phyloP scores from a whole-genome alignment of 2,329 filamentous ascomycete genomes.

The Anisogramma anomala region DNA sequence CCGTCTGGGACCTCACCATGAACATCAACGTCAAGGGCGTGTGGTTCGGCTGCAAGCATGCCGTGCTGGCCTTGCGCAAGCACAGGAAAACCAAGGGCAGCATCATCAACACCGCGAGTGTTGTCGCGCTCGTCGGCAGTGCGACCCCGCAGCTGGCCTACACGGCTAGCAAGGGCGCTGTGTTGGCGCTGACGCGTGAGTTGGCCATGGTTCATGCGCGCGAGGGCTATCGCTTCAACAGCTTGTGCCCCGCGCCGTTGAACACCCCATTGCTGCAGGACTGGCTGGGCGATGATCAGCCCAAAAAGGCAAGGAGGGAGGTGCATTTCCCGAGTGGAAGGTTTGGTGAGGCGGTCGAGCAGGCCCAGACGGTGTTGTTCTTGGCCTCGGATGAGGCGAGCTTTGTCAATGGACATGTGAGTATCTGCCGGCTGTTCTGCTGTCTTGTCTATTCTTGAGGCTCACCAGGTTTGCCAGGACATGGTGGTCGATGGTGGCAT shows the following conservation, averaged over 20 bases:
- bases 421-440: neutral
- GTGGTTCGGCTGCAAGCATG: constrained; percentile 94
- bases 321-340: constrained; percentile 81
- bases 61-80: constrained; percentile 67
- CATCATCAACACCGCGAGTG: constrained; percentile 86
- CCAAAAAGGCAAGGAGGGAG: constrained; percentile 72
- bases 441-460: neutral
- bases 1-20: constrained; percentile 89
- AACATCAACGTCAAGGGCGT: constrained; percentile 96
- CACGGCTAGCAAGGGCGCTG: constrained; percentile 87
- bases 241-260: constrained; percentile 77
- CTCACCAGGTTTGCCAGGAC: constrained; percentile 44
- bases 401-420: constrained; percentile 61
- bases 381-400: constrained; percentile 77
- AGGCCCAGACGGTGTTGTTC: constrained; percentile 81
- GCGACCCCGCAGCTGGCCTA: constrained; percentile 86
- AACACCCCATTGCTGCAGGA: constrained; percentile 89
- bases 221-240: constrained; percentile 83
- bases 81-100: constrained; percentile 68
- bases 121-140: constrained; percentile 76
- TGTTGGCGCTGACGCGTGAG: constrained; percentile 80
- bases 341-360: constrained; percentile 89
- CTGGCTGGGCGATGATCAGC: constrained; percentile 78
- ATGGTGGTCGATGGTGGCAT: constrained; percentile 95
- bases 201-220: constrained; percentile 84